Percentiles rank a stretch among this genome's conserved stretches.
Conservation (phyloP, 257 asterid genomes). For the Lantana camara region DNA sequence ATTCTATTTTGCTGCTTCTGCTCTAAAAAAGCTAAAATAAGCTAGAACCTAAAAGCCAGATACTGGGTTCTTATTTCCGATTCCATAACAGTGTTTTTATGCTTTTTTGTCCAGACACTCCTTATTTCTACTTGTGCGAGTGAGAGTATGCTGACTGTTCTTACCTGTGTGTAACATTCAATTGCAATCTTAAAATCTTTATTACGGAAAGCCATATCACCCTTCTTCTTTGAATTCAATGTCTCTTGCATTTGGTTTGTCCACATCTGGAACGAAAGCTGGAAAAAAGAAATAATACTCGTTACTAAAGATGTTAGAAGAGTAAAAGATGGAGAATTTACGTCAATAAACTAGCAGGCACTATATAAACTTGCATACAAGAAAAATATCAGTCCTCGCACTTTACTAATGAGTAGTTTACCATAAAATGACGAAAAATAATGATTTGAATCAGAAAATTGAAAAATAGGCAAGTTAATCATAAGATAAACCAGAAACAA, state of each 20-base stretch:
- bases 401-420: neutral
- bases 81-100: no score
- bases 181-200: slow-evolving; percentile 58
- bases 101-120: neutral
- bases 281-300: slow-evolving; percentile 18
- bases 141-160: slow-evolving; percentile 1
- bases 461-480: neutral
- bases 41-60: no score
- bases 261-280: slow-evolving; percentile 84
- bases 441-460: no score
- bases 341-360: neutral
- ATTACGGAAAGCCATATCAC: slow-evolving; percentile 64
- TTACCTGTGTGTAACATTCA: slow-evolving; percentile 65
- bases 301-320: neutral
- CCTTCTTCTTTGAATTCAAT: slow-evolving; percentile 68
- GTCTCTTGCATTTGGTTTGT: slow-evolving; percentile 79
- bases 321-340: neutral
- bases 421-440: neutral
- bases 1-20: no score
- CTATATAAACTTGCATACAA: neutral
- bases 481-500: slow-evolving; percentile 26
- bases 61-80: no score
- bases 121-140: neutral
- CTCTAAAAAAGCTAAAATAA: no score
- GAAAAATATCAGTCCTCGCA: no score